Evolutionary conservation across 768 basidiomycete genomes (phyloP), one percentile per base, ranked within the genome.

Genomic region (Boletus huronensis): DNA sequence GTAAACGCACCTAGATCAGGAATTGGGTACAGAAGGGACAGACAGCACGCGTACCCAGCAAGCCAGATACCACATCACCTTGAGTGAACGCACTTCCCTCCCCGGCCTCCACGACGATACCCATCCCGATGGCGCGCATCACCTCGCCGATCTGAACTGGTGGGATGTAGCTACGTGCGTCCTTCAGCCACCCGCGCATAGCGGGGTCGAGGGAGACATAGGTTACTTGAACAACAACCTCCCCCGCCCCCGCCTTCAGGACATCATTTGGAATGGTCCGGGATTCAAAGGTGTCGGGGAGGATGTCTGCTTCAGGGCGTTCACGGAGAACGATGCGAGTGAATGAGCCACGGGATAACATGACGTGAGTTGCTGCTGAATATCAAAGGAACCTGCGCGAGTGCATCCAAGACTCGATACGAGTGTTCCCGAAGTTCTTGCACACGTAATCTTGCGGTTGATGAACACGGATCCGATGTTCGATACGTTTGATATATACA

Each of bases 131-230:
- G 0, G 34, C 32, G 16, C 34, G 23, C 34, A 48, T 48, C 2
- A 26, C 23, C 32, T 7, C 32, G 11, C 34, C 34, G 23, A 35
- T 35, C 23, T 48, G 47, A 34, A 25, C 47, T 25, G 47, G 47
- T 7, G 23, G 21, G 16, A 89, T 46, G 65, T 93, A 92, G 60
- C 82, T 85, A 43, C 93, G 77, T 16, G 65, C 67, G 66, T 91
- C 88, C 57, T 80, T 82, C 48, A 98, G 65, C 79, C 88, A 97
- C 13, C 82, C 83, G 9, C 93, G 80, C 90, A 93, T 92, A 0
- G 92, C 90, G 19, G 94, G 93, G 64, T 97, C 94, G 59, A 97
- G 68, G 32, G 84, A 85, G 31, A 93, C 65, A 77, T 86, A 94
- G 44, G 85, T 83, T 54, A 89, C 83, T 67, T 83, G 80, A n/a